These are phyloP conservation scores for Collybia sp. DNA, from an alignment of 768 basidiomycete genomes.

Conservation along the genomic window DNA sequence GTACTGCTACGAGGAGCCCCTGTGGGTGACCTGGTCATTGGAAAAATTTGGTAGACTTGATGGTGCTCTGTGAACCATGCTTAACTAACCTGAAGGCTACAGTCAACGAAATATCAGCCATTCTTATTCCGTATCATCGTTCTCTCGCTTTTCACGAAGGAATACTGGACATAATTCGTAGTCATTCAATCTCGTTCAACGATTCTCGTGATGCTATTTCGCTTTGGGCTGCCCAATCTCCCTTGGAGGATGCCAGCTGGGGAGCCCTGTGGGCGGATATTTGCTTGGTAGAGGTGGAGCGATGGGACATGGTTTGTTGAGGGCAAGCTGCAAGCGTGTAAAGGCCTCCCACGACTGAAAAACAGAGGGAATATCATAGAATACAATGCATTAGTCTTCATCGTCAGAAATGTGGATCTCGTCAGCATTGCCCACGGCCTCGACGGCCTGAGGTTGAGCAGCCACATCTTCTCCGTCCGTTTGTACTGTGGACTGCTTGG, in stretches of 20 bases:
- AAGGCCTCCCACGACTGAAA: slow-evolving; percentile 2
- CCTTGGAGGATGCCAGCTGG: slow-evolving; percentile 67
- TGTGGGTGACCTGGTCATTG: slow-evolving; percentile 82
- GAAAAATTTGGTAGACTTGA: slow-evolving; percentile 64
- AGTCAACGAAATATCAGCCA: slow-evolving; percentile 53
- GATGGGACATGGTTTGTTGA: slow-evolving; percentile 42
- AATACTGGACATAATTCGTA: slow-evolving; percentile 53
- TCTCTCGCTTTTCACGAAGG: slow-evolving; percentile 54
- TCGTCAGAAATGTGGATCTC: slow-evolving; percentile 91
- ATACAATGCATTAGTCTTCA: slow-evolving; percentile 39
- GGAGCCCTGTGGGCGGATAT: slow-evolving; percentile 72
- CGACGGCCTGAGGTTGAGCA: slow-evolving; percentile 22
- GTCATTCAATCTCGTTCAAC: slow-evolving; percentile 68
- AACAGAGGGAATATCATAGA: not conserved
- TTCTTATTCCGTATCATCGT: slow-evolving; percentile 64
- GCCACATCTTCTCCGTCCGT: slow-evolving; percentile 28
- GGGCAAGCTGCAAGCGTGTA: slow-evolving; percentile 6
- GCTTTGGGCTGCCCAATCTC: slow-evolving; percentile 67
- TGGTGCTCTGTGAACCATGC: not conserved
- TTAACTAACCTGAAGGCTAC: not conserved
- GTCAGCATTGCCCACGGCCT: slow-evolving; percentile 52
- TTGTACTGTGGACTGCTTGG: slow-evolving; percentile 47
- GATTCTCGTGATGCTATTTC: slow-evolving; percentile 56
- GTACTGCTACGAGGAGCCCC: slow-evolving; percentile 66
- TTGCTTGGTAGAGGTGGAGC: slow-evolving; percentile 71